Base-by-base conservation (phyloP, 2,329 filamentous ascomycete genomes). In the Amauroascus niger region DNA sequence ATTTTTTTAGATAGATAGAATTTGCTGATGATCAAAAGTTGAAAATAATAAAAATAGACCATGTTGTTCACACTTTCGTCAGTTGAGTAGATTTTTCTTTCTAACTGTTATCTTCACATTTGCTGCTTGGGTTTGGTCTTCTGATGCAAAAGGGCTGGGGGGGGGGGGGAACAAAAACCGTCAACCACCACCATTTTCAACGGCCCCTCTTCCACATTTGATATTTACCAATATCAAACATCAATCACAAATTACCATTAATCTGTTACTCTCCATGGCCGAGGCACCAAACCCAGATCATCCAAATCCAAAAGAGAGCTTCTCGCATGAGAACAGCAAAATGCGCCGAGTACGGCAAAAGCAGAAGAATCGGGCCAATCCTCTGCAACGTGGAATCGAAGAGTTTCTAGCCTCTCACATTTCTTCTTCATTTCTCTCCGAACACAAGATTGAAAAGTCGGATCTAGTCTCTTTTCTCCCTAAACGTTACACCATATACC, bases 401-500 rank as follows among this genome's bases (percentile, higher is more conserved):
- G 57, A 63, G 1, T 71, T 67, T 50, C 35, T 71, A 37, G 60
- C 55, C 5, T 61, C 52, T 13, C 52, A 64, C 18, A 40, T 64
- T 5, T 40, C 61, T 13, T 52, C 57, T 37, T 55, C 61, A 43
- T 56, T 45, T 3, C 51, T 65, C 18, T 50, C 55, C 8, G 43
- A 37, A 5, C 26, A 52, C n/a, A 20, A 18, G n/a, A 11, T 57
- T 26, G 28, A 33, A n/a, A 20, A 32, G 14, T 44, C 35, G 7
- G 11, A 47, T 3, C 28, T 65, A 14, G 22, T 52, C 1, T 55
- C 57, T 7, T 57, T 59, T 22, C 62, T 73, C 4, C 71, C 71
- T 1, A 73, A 71, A 58, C 61, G 72, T 3, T 83, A 79, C 65
- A 77, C 76, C 2, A 63, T 80, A 41, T 82, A 84, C 64, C 71